Percentiles rank a stretch among this genome's conserved stretches.
phyloP scores from a whole-genome alignment of 1,284 basidiomycete genomes.

The Inonotus obliquus region DNA sequence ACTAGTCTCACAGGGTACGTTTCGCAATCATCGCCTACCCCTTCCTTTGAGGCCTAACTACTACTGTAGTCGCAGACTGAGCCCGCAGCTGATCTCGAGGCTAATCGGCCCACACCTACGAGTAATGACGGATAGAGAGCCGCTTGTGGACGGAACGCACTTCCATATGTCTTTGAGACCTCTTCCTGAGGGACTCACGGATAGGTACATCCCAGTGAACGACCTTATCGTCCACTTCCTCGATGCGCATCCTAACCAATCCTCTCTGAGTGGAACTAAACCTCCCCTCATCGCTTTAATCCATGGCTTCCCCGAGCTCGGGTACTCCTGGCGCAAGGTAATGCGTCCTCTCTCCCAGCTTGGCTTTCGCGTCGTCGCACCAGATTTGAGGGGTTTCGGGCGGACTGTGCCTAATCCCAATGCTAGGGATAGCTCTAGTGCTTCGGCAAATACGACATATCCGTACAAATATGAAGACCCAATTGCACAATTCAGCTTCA shows the following conservation, averaged over 20 bases:
- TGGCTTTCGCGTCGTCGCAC: slow-evolving; percentile 33
- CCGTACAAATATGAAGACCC: slow-evolving; percentile 43
- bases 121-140: background rate
- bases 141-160: background rate
- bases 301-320: slow-evolving; percentile 63
- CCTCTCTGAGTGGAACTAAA: background rate
- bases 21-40: no score
- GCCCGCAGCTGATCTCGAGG: no score
- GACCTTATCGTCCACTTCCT: slow-evolving; percentile 16
- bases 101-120: no score
- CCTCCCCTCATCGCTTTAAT: slow-evolving; percentile 50
- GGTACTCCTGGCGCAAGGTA: slow-evolving; percentile 59
- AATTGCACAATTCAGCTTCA: slow-evolving; percentile 42
- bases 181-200: slow-evolving; percentile 11
- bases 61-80: no score
- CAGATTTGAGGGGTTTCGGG: slow-evolving; percentile 33
- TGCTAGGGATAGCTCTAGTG: background rate
- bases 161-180: background rate
- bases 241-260: slow-evolving; percentile 7
- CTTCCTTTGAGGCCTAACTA: no score
- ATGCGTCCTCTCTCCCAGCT: slow-evolving; percentile 43
- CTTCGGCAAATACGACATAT: slow-evolving; percentile 6
- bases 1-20: no score
- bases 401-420: slow-evolving; percentile 26
- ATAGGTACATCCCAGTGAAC: slow-evolving; percentile 7